Evolutionary conservation across 352 stramenopile genomes (phyloP), one percentile per base, ranked within the genome.

Genomic region (Poterioochromonas sp.): DNA sequence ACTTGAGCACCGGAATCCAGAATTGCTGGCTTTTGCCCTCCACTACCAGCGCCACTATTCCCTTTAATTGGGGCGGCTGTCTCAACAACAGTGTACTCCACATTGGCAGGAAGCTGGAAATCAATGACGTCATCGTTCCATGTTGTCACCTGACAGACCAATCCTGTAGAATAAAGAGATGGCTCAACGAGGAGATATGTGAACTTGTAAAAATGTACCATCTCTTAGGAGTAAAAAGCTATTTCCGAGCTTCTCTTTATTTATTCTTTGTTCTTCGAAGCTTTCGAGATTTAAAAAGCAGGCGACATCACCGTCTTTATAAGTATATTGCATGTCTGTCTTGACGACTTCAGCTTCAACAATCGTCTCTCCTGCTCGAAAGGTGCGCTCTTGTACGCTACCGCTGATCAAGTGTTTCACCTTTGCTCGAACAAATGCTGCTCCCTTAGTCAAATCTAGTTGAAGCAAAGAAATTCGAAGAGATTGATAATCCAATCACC

Each of bases 251-350:
- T 85, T 80, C 64, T 84, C 82, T 5, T 37, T 62, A 62, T 82
- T 62, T 0, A 92, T 83, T 70, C 83, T 81, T 35, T 89, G 81
- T 80, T 92, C 88, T 82, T 93, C 88, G 79, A 91, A 93, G 0
- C 85, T 88, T 83, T 87, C 86, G 1, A 83, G 84, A 79, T 93
- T 87, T 87, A 93, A 91, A 80, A 93, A 93, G 70, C 84, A 89
- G 54, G 87, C 90, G 71, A 84, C 86, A 5, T 85, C 68, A 26
- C 77, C 82, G 32, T 85, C 82, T 35, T 64, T 37, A 76, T 86
- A 85, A 11, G 82, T 86, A 76, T 79, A 85, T 63, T 85, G 82
- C 35, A 85, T 79, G 20, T 85, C 81, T 40, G 83, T 69, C 79
- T 83, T 85, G 54, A 79, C 73, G 39, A 85, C 82, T 58, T 85